Evolutionary conservation across 2,329 filamentous ascomycete species (phyloP), one percentile per base, ranked within the genome.

Genomic region (Epichloe coenophiala): DNA sequence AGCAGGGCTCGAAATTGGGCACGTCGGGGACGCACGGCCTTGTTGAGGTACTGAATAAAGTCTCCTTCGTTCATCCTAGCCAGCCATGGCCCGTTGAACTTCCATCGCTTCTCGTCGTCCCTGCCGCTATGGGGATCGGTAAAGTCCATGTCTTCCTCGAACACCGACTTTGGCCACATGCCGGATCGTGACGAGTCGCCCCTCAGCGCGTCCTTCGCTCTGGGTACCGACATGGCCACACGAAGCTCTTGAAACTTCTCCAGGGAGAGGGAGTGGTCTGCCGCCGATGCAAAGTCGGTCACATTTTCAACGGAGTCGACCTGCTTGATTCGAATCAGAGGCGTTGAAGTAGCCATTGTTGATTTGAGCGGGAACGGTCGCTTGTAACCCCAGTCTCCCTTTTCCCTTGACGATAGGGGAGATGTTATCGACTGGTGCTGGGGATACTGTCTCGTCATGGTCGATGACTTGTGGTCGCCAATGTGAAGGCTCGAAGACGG

Each of bases 321-420:
- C 53, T 84, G 77, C 60, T 81, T 82, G 58, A 97, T 70, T 56
- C 87, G 80, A 49, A 95, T 77, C 47, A 86, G 73, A 9, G 89
- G 86, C n/a, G 81, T 83, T 6, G 83, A 80, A 6, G 81, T 81
- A 49, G 80, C 79, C 19, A 81, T 78, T 5, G 88, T 90, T 3
- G 84, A 82, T 64, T 84, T 84, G 8, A 84, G 69, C 1, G 91
- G 91, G 5, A 97, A 73, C 1, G 88, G 76, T 50, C 91, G 76
- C 71, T 97, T 97, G 59, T 96, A 72, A 13, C 91, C 91, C 90
- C 91, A 97, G 62, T 97, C 91, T 37, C 91, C 91, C 61, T 80
- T 80, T 40, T 75, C 71, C 23, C 88, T 76, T 7, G 89, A 90
- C 17, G 81, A 76, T 43, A 76, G 71, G 5, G 88, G 84, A 0